A percentile compares a stretch with the other conserved stretches of the same genome.
Evolutionary conservation across 192 early-diverging fungal genomes (phyloP).

Genomic region (Entrophospora sp.): DNA sequence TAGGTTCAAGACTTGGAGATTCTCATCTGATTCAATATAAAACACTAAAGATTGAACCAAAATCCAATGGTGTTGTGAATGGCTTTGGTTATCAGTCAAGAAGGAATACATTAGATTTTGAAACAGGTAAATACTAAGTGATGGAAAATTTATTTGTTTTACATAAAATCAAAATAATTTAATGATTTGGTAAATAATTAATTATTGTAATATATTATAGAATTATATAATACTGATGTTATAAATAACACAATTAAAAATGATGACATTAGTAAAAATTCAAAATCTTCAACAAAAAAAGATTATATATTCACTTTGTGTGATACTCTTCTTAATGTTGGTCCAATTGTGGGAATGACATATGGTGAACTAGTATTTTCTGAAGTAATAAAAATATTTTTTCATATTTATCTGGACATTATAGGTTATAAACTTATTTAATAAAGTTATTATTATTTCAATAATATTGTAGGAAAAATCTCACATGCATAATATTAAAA

Average conservation of each 20-base stretch:
- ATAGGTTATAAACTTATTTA: too few species aligned
- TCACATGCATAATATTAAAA: conserved; percentile 10
- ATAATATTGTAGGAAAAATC: conserved; percentile 11
- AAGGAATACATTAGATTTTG: neutral
- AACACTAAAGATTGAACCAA: conserved; percentile 16
- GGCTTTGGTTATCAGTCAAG: neutral
- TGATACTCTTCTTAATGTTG: conserved; percentile 70
- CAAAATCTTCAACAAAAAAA: conserved; percentile 23
- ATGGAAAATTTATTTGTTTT: too few species aligned
- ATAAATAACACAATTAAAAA: neutral
- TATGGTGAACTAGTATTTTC: conserved; percentile 52
- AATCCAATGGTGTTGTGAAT: neutral
- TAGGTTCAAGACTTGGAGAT: conserved; percentile 60
- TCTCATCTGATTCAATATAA: conserved; percentile 60
- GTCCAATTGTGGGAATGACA: conserved; percentile 67
- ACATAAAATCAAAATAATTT: too few species aligned
- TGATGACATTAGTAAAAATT: neutral
- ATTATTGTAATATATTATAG: too few species aligned
- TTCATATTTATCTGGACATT: too few species aligned
- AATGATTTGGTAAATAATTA: too few species aligned
- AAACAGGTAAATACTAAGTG: neutral
- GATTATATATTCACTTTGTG: conserved; percentile 58
- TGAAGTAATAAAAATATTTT: conserved; percentile 21
- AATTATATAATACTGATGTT: neutral
- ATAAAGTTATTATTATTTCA: too few species aligned